These are phyloP conservation scores for Kwoniella newhampshirensis DNA, from an alignment of 768 basidiomycete genomes.

Conservation along the genomic window DNA sequence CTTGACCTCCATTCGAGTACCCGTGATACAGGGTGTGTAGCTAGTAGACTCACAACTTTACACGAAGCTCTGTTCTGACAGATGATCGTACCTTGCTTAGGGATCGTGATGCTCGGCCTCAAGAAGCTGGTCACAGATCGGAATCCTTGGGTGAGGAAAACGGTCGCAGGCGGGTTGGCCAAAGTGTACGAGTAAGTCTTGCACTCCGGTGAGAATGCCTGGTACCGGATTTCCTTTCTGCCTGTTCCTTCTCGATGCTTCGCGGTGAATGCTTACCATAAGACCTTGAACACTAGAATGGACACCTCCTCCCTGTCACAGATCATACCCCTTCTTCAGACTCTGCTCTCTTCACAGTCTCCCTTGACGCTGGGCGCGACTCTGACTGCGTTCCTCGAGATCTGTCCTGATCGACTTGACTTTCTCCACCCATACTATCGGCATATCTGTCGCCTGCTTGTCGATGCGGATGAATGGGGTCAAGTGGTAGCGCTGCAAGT, in stretches of 20 bases:
- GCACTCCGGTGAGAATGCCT: too few relatives aligned
- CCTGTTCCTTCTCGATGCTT: not conserved
- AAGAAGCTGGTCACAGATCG: constrained; percentile 88
- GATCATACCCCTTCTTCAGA: constrained; percentile 57
- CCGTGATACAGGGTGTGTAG: constrained; percentile 64
- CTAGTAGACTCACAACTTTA: not conserved
- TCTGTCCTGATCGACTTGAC: constrained; percentile 84
- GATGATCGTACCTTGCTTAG: too few relatives aligned
- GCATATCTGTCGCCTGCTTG: constrained; percentile 73
- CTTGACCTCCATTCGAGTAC: constrained; percentile 84
- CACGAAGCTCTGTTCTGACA: not conserved
- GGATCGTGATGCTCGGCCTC: constrained; percentile 65
- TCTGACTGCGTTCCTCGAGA: constrained; percentile 75
- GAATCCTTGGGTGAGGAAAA: constrained; percentile 92
- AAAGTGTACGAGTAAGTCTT: constrained; percentile 71
- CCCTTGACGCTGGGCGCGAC: constrained; percentile 86
- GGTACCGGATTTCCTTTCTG: not conserved
- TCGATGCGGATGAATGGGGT: constrained; percentile 96
- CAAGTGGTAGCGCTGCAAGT: constrained; percentile 78
- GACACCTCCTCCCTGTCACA: constrained; percentile 69
- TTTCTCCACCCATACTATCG: constrained; percentile 86
- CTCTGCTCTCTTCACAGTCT: constrained; percentile 65
- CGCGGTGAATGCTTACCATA: not conserved
- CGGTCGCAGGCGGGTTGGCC: constrained; percentile 83
- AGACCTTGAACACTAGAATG: constrained; percentile 59